Conservation (phyloP, 2,329 filamentous ascomycete species). For the Trichoderma brevicompactum region DNA sequence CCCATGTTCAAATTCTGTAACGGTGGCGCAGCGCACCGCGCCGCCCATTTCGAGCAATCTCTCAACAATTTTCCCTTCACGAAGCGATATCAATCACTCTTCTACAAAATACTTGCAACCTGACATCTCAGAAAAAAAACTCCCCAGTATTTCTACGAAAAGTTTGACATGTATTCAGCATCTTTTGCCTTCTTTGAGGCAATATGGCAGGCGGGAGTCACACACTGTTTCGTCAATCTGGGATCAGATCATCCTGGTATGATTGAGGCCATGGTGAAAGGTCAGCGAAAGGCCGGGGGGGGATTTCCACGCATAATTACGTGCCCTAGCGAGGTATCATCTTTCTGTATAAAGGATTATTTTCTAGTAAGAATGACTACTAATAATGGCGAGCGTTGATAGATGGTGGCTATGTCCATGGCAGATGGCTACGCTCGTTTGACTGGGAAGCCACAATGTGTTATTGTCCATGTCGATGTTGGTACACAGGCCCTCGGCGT, state of each 20-base stretch:
- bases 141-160: no score
- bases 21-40: neutral
- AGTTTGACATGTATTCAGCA: neutral
- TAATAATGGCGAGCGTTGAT: neutral
- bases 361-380: neutral
- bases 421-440: slow-evolving; percentile 12
- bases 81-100: neutral
- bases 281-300: slow-evolving; percentile 1
- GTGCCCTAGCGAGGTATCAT: slow-evolving; percentile 13
- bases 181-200: slow-evolving; percentile 11
- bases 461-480: slow-evolving; percentile 6
- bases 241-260: slow-evolving; percentile 14
- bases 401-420: slow-evolving; percentile 16
- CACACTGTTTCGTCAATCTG: slow-evolving; percentile 14
- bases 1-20: neutral
- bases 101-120: neutral
- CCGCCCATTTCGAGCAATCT: no score
- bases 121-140: neutral
- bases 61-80: neutral
- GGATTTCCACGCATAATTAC: slow-evolving; percentile 3
- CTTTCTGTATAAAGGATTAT: neutral
- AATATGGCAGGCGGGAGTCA: slow-evolving; percentile 7
- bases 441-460: slow-evolving; percentile 11
- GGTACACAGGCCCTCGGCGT: slow-evolving; percentile 4
- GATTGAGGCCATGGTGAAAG: slow-evolving; percentile 2